Conservation (phyloP, 371 early-diverging fungal species). For the Lichtheimia hyalospora region DNA sequence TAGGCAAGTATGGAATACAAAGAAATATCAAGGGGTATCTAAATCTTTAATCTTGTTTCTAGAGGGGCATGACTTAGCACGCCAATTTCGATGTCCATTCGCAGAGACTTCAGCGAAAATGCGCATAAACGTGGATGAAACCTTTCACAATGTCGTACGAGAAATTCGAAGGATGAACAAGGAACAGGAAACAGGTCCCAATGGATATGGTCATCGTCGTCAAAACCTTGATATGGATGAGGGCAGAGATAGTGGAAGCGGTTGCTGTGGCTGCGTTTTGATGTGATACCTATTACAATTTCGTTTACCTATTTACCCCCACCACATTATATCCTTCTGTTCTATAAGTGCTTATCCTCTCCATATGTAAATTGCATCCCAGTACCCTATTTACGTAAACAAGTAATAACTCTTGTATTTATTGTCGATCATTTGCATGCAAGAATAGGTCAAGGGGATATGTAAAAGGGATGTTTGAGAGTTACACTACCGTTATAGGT, state of each 20-base stretch:
- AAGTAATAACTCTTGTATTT: no score
- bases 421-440: no score
- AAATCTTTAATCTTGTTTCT: neutral
- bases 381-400: no score
- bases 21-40: neutral
- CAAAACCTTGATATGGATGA: constrained; percentile 7
- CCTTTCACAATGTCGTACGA: constrained; percentile 85
- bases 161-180: constrained; percentile 77
- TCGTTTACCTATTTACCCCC: constrained; percentile 1
- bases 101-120: constrained; percentile 90
- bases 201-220: constrained; percentile 3
- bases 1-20: constrained; percentile 31
- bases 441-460: no score
- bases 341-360: no score
- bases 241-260: constrained; percentile 5
- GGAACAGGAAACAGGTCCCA: constrained; percentile 36
- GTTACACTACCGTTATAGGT: no score
- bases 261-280: constrained; percentile 23
- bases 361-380: no score
- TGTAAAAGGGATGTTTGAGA: no score
- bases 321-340: neutral
- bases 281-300: constrained; percentile 11
- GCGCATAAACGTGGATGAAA: constrained; percentile 87
- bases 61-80: constrained; percentile 85
- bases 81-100: constrained; percentile 71